A percentile compares a stretch with the other conserved stretches of the same genome.
phyloP scores from a whole-genome alignment of 768 basidiomycete genomes.

The Boletus sensibilis region DNA sequence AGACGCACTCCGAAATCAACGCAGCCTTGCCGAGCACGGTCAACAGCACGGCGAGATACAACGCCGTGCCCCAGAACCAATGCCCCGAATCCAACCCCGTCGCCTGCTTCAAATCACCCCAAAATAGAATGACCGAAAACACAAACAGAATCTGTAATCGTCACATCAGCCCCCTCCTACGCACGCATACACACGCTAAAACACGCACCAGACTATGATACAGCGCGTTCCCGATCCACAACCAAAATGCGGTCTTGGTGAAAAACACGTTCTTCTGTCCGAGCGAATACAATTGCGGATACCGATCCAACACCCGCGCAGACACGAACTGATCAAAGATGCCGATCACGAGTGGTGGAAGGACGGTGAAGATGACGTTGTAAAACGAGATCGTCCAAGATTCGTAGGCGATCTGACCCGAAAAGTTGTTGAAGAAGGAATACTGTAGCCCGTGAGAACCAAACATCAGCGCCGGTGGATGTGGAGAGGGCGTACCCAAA shows the following conservation, averaged over 20 bases:
- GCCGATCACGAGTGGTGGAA: constrained; percentile 96
- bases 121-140: constrained; percentile 88
- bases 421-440: constrained; percentile 99
- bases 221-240: constrained; percentile 86
- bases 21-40: constrained; percentile 98
- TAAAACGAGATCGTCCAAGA: constrained; percentile 98
- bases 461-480: too few species aligned
- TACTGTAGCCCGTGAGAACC: constrained; percentile 51
- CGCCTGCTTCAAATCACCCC: constrained; percentile 84
- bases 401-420: constrained; percentile 97
- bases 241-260: constrained; percentile 86
- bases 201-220: constrained; percentile 81
- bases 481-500: constrained; percentile 71
- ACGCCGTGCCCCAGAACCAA: constrained; percentile 98
- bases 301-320: constrained; percentile 92
- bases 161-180: background rate
- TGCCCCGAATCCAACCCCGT: constrained; percentile 86
- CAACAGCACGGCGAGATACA: constrained; percentile 91
- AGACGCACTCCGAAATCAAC: constrained; percentile 88
- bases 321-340: constrained; percentile 99
- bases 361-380: constrained; percentile 93
- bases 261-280: constrained; percentile 96
- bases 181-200: background rate
- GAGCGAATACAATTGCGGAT: constrained; percentile 93
- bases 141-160: constrained; percentile 70